Evolutionary conservation across 2,329 filamentous ascomycete species (phyloP).

Genomic region (Colletotrichum phormii): DNA sequence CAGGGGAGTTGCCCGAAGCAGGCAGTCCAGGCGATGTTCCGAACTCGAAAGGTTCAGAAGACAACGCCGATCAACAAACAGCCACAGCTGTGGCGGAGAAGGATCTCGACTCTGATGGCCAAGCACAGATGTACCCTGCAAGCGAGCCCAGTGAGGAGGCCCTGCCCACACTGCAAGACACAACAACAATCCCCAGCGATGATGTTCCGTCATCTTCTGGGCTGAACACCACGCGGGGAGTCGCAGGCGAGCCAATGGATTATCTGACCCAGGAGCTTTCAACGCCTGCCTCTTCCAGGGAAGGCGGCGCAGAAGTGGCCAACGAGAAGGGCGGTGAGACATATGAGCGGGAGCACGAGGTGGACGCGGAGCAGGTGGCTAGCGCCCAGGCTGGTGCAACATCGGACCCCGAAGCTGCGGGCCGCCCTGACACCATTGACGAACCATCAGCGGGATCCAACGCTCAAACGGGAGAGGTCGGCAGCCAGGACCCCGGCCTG

Average conservation of each 20-base stretch:
- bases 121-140: conserved; percentile 21
- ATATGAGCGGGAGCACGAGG: conserved; percentile 3
- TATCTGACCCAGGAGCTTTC: not conserved
- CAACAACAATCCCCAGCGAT: conserved; percentile 1
- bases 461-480: conserved; percentile 26
- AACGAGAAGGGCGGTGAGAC: conserved; percentile 36
- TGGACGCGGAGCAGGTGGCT: conserved; percentile 23
- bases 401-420: conserved; percentile 26
- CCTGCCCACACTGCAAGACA: conserved; percentile 22
- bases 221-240: conserved; percentile 23
- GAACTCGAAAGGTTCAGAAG: not conserved
- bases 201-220: conserved; percentile 25
- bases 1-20: not conserved
- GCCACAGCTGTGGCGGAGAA: conserved; percentile 19
- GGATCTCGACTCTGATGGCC: conserved; percentile 20
- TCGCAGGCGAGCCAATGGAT: conserved; percentile 6
- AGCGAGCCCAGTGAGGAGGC: conserved; percentile 6
- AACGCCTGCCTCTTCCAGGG: conserved; percentile 1
- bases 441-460: conserved; percentile 15
- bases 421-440: conserved; percentile 26
- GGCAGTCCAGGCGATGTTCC: not conserved
- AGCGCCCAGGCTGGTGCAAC: conserved; percentile 33
- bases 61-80: conserved; percentile 9
- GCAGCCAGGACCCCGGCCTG: conserved; percentile 21
- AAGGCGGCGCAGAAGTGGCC: conserved; percentile 2